phyloP scores from a whole-genome alignment of 2,329 filamentous ascomycete species.

The Stachybotrys chartarum region DNA sequence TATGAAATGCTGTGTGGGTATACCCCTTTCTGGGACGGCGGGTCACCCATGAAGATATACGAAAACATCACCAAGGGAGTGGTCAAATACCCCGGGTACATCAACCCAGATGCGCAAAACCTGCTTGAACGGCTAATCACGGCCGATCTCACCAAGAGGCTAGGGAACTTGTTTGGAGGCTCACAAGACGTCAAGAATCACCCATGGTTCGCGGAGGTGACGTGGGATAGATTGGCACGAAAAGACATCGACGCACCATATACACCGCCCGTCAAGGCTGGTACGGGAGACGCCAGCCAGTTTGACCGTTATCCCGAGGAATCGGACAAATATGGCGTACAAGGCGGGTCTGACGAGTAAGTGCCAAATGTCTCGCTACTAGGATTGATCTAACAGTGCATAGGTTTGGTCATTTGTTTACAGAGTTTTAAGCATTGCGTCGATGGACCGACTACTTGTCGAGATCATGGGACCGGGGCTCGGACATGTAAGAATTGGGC shows the following conservation, averaged over 20 bases:
- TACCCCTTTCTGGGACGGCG: slow-evolving; percentile 97
- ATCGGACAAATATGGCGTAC: slow-evolving; percentile 79
- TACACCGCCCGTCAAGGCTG: slow-evolving; percentile 89
- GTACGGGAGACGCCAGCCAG: slow-evolving; percentile 89
- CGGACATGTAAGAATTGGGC: no score
- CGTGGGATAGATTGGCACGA: slow-evolving; percentile 87
- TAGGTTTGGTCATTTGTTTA: slow-evolving; percentile 69
- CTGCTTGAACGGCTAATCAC: slow-evolving; percentile 91
- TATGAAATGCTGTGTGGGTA: slow-evolving; percentile 99
- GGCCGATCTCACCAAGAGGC: slow-evolving; percentile 83
- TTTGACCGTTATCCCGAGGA: slow-evolving; percentile 99
- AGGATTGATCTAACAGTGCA: slow-evolving; percentile 10
- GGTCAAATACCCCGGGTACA: slow-evolving; percentile 94
- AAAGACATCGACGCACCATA: slow-evolving; percentile 99
- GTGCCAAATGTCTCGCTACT: slow-evolving; percentile 29
- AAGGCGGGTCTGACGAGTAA: slow-evolving; percentile 72
- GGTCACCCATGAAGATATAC: slow-evolving; percentile 98
- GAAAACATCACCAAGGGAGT: slow-evolving; percentile 96
- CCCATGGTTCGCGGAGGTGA: slow-evolving; percentile 94
- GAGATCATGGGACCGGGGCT: no score
- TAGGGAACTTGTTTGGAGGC: slow-evolving; percentile 90
- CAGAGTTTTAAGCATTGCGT: slow-evolving; percentile 54
- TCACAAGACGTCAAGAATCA: slow-evolving; percentile 91
- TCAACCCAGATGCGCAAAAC: slow-evolving; percentile 90
- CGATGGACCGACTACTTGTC: no score